These are phyloP conservation scores for Excoecaria cochinchinensis DNA, from an alignment of 345 rosid species.

Conservation along the genomic window DNA sequence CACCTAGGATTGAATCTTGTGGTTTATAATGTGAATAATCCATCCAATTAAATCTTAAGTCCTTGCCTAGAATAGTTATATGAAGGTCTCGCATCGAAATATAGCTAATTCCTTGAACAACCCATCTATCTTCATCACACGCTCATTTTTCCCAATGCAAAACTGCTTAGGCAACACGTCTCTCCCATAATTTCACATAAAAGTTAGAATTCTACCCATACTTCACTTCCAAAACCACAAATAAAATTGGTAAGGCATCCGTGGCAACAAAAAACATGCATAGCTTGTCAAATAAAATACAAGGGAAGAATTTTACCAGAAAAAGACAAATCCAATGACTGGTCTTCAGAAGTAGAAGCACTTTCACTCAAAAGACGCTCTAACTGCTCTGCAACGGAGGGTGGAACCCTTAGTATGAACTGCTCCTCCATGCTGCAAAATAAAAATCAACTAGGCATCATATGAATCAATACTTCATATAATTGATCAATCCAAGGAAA, in stretches of 20 bases:
- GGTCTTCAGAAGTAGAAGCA: slow-evolving; percentile 68
- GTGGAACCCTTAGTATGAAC: slow-evolving; percentile 90
- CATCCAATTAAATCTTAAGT: too few relatives aligned
- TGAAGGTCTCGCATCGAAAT: too few relatives aligned
- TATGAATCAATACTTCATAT: too few relatives aligned
- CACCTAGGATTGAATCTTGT: too few relatives aligned
- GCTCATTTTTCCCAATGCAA: neutral
- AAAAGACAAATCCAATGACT: slow-evolving; percentile 76
- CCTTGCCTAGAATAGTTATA: too few relatives aligned
- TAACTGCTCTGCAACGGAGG: slow-evolving; percentile 77
- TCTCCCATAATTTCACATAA: neutral
- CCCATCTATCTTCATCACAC: neutral
- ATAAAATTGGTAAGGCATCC: neutral
- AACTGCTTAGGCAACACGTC: neutral
- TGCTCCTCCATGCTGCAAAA: slow-evolving; percentile 75
- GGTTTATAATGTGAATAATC: too few relatives aligned
- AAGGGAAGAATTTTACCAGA: slow-evolving; percentile 44
- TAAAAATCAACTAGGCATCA: neutral
- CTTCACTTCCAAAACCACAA: neutral
- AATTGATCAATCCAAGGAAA: too few relatives aligned
- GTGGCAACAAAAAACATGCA: neutral
- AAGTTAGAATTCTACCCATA: neutral
- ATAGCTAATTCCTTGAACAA: too few relatives aligned
- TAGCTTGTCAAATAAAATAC: neutral
- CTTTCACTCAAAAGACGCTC: slow-evolving; percentile 68